phyloP scores from a whole-genome alignment of 495 filamentous ascomycete genomes.

The Penicillium bovifimosum region DNA sequence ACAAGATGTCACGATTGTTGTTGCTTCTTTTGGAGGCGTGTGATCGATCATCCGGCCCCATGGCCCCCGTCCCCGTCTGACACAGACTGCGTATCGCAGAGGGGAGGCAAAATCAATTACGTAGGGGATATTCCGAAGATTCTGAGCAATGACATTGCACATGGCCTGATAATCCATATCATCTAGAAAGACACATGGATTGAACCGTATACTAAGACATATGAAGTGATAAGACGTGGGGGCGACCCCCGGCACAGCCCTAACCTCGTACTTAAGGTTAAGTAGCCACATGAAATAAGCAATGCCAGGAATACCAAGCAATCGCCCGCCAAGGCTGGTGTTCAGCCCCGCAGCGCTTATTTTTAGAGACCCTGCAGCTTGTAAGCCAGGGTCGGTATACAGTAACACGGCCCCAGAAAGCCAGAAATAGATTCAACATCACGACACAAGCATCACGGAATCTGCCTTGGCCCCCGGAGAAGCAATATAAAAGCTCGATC shows the following conservation, averaged over 20 bases:
- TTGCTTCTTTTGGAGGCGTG: neutral
- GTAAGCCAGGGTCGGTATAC: neutral
- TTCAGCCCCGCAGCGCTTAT: neutral
- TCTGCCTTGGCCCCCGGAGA: neutral
- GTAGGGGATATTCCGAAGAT: neutral
- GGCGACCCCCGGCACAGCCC: neutral
- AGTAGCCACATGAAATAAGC: neutral
- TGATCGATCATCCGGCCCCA: neutral
- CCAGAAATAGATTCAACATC: neutral
- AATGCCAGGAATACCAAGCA: neutral
- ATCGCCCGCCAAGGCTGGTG: neutral
- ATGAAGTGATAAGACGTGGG: too few species aligned
- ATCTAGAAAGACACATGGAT: neutral
- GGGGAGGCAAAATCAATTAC: neutral
- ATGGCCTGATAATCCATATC: neutral
- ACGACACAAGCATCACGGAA: neutral
- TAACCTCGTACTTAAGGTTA: neutral
- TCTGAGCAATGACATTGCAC: neutral
- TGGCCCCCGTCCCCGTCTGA: neutral
- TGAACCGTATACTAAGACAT: too few species aligned
- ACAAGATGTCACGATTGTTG: neutral
- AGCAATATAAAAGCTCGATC: neutral
- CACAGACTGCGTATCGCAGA: neutral
- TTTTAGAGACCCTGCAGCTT: neutral
- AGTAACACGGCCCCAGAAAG: neutral